Evolutionary conservation across 1,139 yeast genomes (phyloP), one percentile per base, ranked within the genome.

Genomic region (Saccharomycopsis crataegensis): DNA sequence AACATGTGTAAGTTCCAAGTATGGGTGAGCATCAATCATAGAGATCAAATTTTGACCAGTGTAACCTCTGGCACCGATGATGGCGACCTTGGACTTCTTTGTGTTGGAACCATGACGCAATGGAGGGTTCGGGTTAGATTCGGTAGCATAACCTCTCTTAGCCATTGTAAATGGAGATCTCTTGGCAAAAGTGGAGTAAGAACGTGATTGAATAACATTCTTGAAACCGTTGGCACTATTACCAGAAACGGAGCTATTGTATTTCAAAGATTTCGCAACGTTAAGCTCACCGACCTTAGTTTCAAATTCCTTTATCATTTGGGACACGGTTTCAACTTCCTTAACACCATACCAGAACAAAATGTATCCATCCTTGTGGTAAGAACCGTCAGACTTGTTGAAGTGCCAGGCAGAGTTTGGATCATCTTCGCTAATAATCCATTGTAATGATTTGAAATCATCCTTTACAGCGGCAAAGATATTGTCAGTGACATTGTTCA

Each of bases 51-150:
- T 93, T 71, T 87, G 96, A 38, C 99, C 99, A 36, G 98, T 91
- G 71, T 81, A 89, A 43, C 99, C 99, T 72, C 99, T 85, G 44
- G 99, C 99, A 63, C 99, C 99, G 66, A 93, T 91, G 62, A 93
- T 78, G 1, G 97, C 99, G 50, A 94, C 91, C 57, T 68, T 65
- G 58, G 80, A 82, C 43, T 88, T 74, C 57, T 79, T 79, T 47
- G 76, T 74, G 71, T 83, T 86, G 48, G 79, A 68, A 40, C 89
- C 94, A 55, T 76, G 74, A 57, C 74, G 74, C 47, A 79, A 62
- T 22, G 94, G 93, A 11, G 91, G 89, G 66, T 84, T 86, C 53
- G 95, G 93, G 67, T 83, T 80, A 45, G 85, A 69, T 55, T 73
- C 62, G 16, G 76, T 70, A 4, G 73, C 66, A 50, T 68, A 65